Conservation (phyloP, 805 yeast species). For the Wickerhamomyces ciferrii region DNA sequence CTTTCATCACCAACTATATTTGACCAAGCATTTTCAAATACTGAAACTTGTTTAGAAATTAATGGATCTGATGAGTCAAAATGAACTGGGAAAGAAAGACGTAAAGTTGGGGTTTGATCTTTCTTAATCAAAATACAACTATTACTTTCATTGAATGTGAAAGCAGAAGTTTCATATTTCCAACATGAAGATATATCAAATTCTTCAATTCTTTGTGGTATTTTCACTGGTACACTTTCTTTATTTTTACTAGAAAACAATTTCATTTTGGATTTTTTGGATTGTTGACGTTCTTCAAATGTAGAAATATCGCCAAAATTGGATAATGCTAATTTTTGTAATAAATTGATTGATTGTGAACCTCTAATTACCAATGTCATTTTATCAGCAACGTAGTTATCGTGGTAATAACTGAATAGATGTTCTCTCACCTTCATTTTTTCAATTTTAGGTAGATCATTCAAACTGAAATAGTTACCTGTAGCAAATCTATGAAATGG, state of each 20-base stretch:
- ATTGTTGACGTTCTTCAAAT: neutral
- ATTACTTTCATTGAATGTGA: slow-evolving; percentile 13
- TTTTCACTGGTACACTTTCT: neutral
- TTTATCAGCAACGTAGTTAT: slow-evolving; percentile 38
- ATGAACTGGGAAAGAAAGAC: slow-evolving; percentile 42
- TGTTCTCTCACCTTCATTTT: slow-evolving; percentile 30
- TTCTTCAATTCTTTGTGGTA: slow-evolving; percentile 3
- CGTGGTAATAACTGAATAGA: slow-evolving; percentile 33
- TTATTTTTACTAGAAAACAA: slow-evolving; percentile 1
- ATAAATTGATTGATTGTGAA: slow-evolving; percentile 55
- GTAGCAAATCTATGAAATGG: slow-evolving; percentile 62
- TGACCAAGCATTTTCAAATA: slow-evolving; percentile 43
- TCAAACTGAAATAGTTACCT: slow-evolving; percentile 52
- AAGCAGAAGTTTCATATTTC: slow-evolving; percentile 16
- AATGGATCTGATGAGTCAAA: neutral
- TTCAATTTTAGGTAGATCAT: slow-evolving; percentile 25
- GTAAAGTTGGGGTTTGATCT: slow-evolving; percentile 27
- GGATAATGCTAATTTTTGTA: slow-evolving; percentile 45
- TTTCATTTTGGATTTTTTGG: slow-evolving; percentile 8
- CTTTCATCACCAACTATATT: slow-evolving; percentile 63
- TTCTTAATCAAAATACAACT: slow-evolving; percentile 35
- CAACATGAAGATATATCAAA: slow-evolving; percentile 14
- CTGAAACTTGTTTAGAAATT: slow-evolving; percentile 18
- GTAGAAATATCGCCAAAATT: slow-evolving; percentile 34
- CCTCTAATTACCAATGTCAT: slow-evolving; percentile 60